Evolutionary conservation across 148 eudicot genomes (phyloP).

Genomic region (Cornus florida): DNA sequence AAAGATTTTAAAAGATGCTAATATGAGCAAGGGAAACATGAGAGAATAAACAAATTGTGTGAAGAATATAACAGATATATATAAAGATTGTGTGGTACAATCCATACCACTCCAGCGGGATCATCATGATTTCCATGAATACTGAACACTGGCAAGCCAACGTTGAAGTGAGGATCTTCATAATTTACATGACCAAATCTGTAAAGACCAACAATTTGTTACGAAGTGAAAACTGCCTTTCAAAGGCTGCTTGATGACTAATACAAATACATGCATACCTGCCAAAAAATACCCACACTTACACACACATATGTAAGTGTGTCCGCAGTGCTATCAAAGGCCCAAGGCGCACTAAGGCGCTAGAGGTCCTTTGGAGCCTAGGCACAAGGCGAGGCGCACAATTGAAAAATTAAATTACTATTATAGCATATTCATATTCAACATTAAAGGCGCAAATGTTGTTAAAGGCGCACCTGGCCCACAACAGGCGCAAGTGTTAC

Average conservation of each 20-base stretch:
- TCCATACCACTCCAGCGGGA: conserved; percentile 99
- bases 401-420: no score
- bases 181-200: conserved; percentile 99
- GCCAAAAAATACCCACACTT: background rate
- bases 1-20: background rate
- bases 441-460: no score
- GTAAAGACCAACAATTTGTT: conserved; percentile 14
- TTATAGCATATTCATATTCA: no score
- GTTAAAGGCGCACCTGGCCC: no score
- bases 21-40: background rate
- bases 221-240: conserved; percentile 1
- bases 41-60: background rate
- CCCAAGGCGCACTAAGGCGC: no score
- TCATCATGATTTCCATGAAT: conserved; percentile 99
- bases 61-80: background rate
- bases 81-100: background rate
- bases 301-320: background rate
- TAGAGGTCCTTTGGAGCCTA: no score
- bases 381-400: no score
- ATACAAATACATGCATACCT: background rate
- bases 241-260: background rate
- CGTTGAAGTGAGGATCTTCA: conserved; percentile 98
- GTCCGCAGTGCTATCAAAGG: no score
- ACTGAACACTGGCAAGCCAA: conserved; percentile 98
- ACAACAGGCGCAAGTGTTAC: no score